phyloP scores from a whole-genome alignment of 176 grass and related monocot genomes.

The Triticum urartu region DNA sequence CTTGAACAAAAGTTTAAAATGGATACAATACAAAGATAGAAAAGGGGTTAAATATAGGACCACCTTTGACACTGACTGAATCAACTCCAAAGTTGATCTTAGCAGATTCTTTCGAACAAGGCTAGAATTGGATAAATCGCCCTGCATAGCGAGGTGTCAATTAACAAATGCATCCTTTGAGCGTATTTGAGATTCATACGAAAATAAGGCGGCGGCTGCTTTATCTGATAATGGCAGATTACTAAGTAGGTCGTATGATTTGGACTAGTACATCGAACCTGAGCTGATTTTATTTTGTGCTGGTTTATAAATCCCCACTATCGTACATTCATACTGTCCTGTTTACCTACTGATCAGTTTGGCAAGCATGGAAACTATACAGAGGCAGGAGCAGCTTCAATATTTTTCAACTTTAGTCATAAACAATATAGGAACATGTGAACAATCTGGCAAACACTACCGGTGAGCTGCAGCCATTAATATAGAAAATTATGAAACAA shows the following conservation, averaged over 20 bases:
- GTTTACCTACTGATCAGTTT: not conserved
- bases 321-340: not conserved
- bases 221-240: not conserved
- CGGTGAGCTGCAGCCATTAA: not conserved
- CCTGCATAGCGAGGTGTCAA: slow-evolving; percentile 47
- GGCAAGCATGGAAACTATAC: not conserved
- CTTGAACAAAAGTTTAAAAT: slow-evolving; percentile 19
- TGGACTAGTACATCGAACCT: not conserved
- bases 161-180: slow-evolving; percentile 26
- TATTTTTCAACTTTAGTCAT: not conserved
- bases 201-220: slow-evolving; percentile 18
- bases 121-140: slow-evolving; percentile 64
- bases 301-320: not conserved
- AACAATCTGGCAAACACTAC: not conserved
- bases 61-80: slow-evolving; percentile 80
- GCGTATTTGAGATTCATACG: not conserved
- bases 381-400: not conserved
- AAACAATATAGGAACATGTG: not conserved
- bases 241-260: slow-evolving; percentile 11
- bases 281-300: not conserved
- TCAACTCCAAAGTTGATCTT: slow-evolving; percentile 64
- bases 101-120: slow-evolving; percentile 79
- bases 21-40: not conserved
- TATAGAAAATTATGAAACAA: not conserved
- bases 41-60: not conserved